Evolutionary conservation across 495 filamentous ascomycete genomes (phyloP), one percentile per base, ranked within the genome.

Genomic region (Aspergillus avenaceus): DNA sequence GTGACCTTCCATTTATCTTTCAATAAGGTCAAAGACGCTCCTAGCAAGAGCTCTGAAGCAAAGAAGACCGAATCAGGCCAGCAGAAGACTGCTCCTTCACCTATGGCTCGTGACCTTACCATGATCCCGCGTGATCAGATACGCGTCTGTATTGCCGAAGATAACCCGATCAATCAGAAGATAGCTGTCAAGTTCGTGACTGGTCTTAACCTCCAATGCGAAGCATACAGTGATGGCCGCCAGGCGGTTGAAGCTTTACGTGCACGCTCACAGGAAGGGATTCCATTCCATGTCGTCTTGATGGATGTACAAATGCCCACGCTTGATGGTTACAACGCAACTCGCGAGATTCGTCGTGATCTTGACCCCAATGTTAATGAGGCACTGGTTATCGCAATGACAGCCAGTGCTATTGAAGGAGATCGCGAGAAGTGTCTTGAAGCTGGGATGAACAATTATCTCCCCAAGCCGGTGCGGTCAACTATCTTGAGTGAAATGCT

Each of bases 241-340:
- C 87, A 90, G 62, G 88, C 90, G 4, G 87, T 96, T 24, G 90
- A 95, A 59, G 91, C 90, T 4, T 72, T 96, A 12, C 83, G 84
- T 21, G 72, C 77, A n/a, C 84, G 79, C 50, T 84, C 86, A 1
- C 69, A 67, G 18, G 82, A 87, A 52, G 86, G 84, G 5, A 71
- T 72, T 6, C 90, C 91, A 1, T 80, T 79, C 65, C 76, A 80
- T 58, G 78, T 96, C 21, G 86, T 95, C 16, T 75, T 96, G 23
- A 96, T 96, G 91, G 91, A 96, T 64, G 88, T 92, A 25, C 90
- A 95, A 71, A 96, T 96, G 91, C 91, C 91, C 1, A 83, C 91
- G 6, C 78, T 95, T 1, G 91, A 96, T 61, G 91, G 91, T n/a
- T 96, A 96, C 67, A 87, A 95, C 61, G 90, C 90, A 9, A 96